These are phyloP conservation scores for Bothriochloa decipiens DNA, from an alignment of 176 grass and related monocot genomes.

Conservation along the genomic window DNA sequence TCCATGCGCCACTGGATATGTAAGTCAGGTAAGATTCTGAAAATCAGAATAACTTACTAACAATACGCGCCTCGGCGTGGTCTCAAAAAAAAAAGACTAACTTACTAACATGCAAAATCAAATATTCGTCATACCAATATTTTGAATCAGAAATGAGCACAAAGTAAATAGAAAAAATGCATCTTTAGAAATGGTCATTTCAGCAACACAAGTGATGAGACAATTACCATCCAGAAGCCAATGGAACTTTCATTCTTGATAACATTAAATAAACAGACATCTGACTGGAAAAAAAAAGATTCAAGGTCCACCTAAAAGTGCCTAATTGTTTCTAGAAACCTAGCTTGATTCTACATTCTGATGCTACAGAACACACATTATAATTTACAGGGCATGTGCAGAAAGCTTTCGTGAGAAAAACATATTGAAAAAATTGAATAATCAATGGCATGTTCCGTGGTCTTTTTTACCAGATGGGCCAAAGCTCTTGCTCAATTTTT, in stretches of 20 bases:
- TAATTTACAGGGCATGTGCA: conserved; percentile 24
- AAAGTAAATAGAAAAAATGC: neutral
- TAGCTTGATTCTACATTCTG: neutral
- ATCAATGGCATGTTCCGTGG: neutral
- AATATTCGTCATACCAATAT: neutral
- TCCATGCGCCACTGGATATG: neutral
- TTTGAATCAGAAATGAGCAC: neutral
- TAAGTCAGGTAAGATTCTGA: neutral
- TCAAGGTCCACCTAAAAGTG: neutral
- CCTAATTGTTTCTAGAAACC: conserved; percentile 7
- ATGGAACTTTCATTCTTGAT: neutral
- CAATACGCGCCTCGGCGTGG: no score
- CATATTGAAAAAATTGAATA: neutral
- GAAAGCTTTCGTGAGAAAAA: neutral
- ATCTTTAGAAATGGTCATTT: neutral
- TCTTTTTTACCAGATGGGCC: neutral
- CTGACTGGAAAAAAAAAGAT: neutral
- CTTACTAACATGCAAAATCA: neutral
- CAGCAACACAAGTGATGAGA: neutral
- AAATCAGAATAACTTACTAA: neutral
- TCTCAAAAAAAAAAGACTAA: no score
- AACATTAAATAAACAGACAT: neutral
- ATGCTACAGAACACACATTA: conserved; percentile 16
- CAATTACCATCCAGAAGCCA: neutral
- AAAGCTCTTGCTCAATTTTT: neutral